These are phyloP conservation scores for Marasmius sp. DNA, from an alignment of 1,284 basidiomycete species.

Conservation along the genomic window DNA sequence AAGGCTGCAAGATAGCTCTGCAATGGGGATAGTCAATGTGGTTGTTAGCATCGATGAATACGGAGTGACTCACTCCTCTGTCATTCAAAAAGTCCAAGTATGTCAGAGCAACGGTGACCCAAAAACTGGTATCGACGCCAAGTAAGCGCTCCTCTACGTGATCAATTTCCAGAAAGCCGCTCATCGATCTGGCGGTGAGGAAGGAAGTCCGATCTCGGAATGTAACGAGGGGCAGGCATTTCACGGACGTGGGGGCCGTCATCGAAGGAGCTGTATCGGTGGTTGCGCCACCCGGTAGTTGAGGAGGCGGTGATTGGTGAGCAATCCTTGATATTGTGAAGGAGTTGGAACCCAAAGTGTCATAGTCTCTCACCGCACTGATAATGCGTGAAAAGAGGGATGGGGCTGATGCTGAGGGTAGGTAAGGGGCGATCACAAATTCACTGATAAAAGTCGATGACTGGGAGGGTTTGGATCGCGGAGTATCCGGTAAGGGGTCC, in stretches of 20 bases:
- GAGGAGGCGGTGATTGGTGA: constrained; percentile 30
- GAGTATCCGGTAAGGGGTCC: constrained; percentile 13
- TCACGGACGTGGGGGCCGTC: constrained; percentile 7
- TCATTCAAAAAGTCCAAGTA: constrained; percentile 77
- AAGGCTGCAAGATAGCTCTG: constrained; percentile 11
- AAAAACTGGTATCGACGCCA: constrained; percentile 75
- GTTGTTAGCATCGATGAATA: background rate
- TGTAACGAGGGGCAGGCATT: constrained; percentile 42
- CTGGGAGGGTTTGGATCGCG: background rate
- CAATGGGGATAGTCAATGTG: background rate
- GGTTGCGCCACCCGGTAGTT: constrained; percentile 18
- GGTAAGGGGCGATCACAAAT: constrained; percentile 62
- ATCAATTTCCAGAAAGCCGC: constrained; percentile 65
- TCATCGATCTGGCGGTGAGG: constrained; percentile 54
- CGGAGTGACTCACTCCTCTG: constrained; percentile 55
- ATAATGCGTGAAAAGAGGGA: constrained; percentile 60
- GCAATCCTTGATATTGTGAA: constrained; percentile 56
- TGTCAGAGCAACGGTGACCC: constrained; percentile 69
- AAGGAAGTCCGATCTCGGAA: constrained; percentile 73
- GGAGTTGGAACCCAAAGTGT: constrained; percentile 62
- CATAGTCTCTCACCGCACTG: constrained; percentile 52
- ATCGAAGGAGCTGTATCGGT: constrained; percentile 21
- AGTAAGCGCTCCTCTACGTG: constrained; percentile 52
- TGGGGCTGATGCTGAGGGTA: constrained; percentile 35
- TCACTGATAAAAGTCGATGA: constrained; percentile 41